Conservation (phyloP, 176 grass and related monocot species). For the Coix lacrymajobi region DNA sequence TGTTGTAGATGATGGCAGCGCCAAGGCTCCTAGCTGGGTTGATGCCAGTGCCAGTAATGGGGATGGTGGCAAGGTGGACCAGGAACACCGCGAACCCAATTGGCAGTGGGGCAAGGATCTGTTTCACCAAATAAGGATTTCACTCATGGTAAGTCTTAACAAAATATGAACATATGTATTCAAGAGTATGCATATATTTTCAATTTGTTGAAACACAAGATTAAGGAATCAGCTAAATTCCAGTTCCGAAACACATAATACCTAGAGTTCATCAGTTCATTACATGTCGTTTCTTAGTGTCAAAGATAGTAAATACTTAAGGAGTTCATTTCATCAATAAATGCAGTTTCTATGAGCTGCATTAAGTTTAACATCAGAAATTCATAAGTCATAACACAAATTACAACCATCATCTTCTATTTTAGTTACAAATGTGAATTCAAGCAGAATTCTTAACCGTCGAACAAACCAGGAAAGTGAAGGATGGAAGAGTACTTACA, state of each 20-base stretch:
- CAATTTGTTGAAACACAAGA: background rate
- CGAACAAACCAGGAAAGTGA: background rate
- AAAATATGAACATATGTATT: background rate
- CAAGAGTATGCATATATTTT: background rate
- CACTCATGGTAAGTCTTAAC: background rate
- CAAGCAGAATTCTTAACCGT: background rate
- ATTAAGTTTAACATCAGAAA: background rate
- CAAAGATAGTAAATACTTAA: background rate
- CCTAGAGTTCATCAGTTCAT: background rate
- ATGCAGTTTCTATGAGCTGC: background rate
- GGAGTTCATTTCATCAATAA: background rate
- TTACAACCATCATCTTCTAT: background rate
- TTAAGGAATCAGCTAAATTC: background rate
- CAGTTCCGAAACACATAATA: background rate
- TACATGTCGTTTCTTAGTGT: background rate
- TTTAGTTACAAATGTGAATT: background rate
- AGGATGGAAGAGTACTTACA: slow-evolving; percentile 36
- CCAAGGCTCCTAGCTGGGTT: slow-evolving; percentile 92
- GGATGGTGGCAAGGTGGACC: slow-evolving; percentile 94
- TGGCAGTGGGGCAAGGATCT: slow-evolving; percentile 88
- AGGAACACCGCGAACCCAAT: slow-evolving; percentile 96
- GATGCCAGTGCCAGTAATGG: slow-evolving; percentile 96
- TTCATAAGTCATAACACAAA: background rate
- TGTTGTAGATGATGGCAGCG: slow-evolving; percentile 89
- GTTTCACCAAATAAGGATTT: slow-evolving; percentile 17